Evolutionary conservation across 2,329 filamentous ascomycete species (phyloP).

Genomic region (Colletotrichum orbiculare): DNA sequence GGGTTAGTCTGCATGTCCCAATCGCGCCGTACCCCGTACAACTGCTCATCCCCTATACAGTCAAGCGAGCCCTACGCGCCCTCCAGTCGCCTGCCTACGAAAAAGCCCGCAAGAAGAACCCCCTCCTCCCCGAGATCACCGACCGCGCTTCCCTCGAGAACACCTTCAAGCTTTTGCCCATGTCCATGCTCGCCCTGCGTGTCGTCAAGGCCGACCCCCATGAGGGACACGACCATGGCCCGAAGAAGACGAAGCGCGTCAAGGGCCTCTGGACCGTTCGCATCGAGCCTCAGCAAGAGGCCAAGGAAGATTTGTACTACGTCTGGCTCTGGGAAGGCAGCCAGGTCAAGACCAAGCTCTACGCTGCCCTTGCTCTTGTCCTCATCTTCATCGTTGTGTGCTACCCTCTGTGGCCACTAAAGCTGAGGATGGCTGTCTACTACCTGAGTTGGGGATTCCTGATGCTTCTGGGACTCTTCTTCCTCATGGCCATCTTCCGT

Average conservation of each 20-base stretch:
- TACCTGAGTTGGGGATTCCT: slow-evolving; percentile 96
- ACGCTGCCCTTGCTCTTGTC: slow-evolving; percentile 84
- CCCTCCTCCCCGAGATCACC: slow-evolving; percentile 86
- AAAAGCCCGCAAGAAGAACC: slow-evolving; percentile 90
- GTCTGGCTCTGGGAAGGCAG: slow-evolving; percentile 96
- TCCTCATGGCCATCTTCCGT: slow-evolving; percentile 96
- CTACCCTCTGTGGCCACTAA: slow-evolving; percentile 95
- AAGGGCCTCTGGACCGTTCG: slow-evolving; percentile 97
- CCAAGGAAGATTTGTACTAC: slow-evolving; percentile 88
- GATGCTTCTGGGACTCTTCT: slow-evolving; percentile 90
- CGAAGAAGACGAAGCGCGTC: slow-evolving; percentile 84
- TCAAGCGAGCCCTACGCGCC: slow-evolving; percentile 94
- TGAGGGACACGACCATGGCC: slow-evolving; percentile 76
- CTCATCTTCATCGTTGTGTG: slow-evolving; percentile 90
- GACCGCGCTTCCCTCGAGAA: slow-evolving; percentile 92
- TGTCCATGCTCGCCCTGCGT: slow-evolving; percentile 92
- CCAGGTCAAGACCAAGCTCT: slow-evolving; percentile 93
- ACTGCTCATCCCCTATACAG: slow-evolving; percentile 55
- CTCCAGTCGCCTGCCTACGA: slow-evolving; percentile 89
- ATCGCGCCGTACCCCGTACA: background rate
- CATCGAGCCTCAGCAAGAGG: slow-evolving; percentile 96
- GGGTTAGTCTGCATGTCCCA: slow-evolving; percentile 64
- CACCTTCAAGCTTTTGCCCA: slow-evolving; percentile 91
- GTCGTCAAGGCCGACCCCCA: slow-evolving; percentile 85
- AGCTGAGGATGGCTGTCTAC: slow-evolving; percentile 93